Conservation (phyloP, 768 basidiomycete genomes). For the Boletus insuetus region DNA sequence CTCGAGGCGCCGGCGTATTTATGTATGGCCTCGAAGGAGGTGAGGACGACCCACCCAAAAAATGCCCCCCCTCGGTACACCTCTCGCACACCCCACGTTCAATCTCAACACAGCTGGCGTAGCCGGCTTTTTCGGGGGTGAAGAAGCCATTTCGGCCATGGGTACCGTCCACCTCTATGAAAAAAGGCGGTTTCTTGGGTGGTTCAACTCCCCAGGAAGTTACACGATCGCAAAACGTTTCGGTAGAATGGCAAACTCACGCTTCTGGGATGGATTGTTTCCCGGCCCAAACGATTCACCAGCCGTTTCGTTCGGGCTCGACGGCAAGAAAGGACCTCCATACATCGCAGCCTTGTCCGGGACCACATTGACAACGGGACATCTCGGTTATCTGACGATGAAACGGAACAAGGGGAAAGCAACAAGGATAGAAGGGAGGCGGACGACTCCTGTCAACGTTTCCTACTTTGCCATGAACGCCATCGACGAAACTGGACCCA, state of each 20-base stretch:
- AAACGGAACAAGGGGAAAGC: not conserved
- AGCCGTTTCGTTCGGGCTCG: constrained; percentile 26
- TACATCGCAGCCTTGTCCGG: constrained; percentile 31
- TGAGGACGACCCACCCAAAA: not conserved
- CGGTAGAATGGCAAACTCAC: constrained; percentile 28
- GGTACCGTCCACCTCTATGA: constrained; percentile 29
- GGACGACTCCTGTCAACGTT: constrained; percentile 11
- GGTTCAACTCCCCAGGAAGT: constrained; percentile 37
- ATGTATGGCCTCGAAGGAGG: too few relatives aligned
- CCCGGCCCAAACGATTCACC: constrained; percentile 29
- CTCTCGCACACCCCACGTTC: constrained; percentile 12
- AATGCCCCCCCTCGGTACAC: constrained; percentile 12
- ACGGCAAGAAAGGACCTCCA: constrained; percentile 26
- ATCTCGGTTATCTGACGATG: constrained; percentile 27
- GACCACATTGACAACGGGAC: constrained; percentile 22
- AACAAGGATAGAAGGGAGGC: not conserved
- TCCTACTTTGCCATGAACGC: constrained; percentile 20
- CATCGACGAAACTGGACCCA: not conserved
- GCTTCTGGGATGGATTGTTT: constrained; percentile 33
- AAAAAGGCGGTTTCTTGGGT: constrained; percentile 34
- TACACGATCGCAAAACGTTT: constrained; percentile 32
- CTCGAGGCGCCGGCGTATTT: too few relatives aligned
- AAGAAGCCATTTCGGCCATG: constrained; percentile 38
- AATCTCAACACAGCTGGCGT: constrained; percentile 31
- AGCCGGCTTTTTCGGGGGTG: constrained; percentile 36